A percentile compares a stretch with the other conserved stretches of the same genome.
phyloP scores from a whole-genome alignment of 352 stramenopile species.

The Blastocystis sp. region DNA sequence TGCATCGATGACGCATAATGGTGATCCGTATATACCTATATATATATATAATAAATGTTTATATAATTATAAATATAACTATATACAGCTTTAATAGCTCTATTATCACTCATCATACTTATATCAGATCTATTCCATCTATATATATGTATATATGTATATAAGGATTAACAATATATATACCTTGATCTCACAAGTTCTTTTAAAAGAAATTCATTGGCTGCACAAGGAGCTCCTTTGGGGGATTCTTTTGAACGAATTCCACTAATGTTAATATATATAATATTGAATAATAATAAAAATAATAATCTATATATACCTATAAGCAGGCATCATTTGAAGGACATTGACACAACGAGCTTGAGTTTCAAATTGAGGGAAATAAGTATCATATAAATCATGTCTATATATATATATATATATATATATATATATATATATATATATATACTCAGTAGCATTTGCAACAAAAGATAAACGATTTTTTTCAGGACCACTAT shows the following conservation, averaged over 20 bases:
- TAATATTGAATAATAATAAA: no score
- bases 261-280: no score
- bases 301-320: not conserved
- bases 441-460: not conserved
- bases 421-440: no score
- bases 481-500: not conserved
- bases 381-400: conserved; percentile 5
- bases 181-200: no score
- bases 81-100: no score
- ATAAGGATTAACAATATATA: no score
- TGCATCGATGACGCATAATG: not conserved
- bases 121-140: conserved; percentile 2
- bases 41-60: not conserved
- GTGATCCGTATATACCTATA: not conserved
- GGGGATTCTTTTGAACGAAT: conserved; percentile 8
- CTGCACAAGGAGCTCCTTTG: not conserved
- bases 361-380: conserved; percentile 10
- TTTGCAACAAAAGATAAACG: conserved; percentile 10
- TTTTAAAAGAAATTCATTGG: not conserved
- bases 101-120: conserved; percentile 6
- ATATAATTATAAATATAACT: conserved; percentile 8
- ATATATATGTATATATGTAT: no score
- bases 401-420: no score
- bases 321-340: conserved; percentile 10
- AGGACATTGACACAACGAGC: not conserved